A percentile compares a stretch with the other conserved stretches of the same genome.
These are phyloP conservation scores for Taiozyma onychis DNA, from an alignment of 1,139 yeast species.

Conservation along the genomic window DNA sequence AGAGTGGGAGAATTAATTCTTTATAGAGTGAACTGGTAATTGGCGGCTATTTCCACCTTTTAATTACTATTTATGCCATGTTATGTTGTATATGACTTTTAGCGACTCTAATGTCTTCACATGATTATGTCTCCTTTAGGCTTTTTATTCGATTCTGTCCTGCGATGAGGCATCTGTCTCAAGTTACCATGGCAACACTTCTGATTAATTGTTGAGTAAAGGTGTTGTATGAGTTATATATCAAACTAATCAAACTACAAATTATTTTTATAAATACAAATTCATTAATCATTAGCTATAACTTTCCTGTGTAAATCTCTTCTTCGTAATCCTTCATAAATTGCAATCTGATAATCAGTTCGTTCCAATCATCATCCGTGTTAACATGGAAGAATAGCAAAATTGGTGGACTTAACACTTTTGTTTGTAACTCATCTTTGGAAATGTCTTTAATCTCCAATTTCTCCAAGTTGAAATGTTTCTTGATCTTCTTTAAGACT, in stretches of 20 bases:
- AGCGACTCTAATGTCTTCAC: too few species aligned
- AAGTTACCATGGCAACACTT: too few species aligned
- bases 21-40: too few species aligned
- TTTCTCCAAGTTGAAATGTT: not conserved
- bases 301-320: not conserved
- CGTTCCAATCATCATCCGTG: not conserved
- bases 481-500: not conserved
- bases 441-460: not conserved
- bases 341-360: not conserved
- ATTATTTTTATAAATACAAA: not conserved
- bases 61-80: too few species aligned
- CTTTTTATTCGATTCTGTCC: too few species aligned
- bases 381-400: not conserved
- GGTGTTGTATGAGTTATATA: too few species aligned
- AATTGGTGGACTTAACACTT: not conserved
- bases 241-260: not conserved
- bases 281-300: not conserved
- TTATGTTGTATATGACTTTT: too few species aligned
- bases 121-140: too few species aligned
- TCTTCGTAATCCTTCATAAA: not conserved
- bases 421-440: not conserved
- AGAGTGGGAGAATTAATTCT: too few species aligned
- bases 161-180: too few species aligned
- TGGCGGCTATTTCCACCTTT: too few species aligned
- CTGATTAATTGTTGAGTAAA: too few species aligned